phyloP scores from a whole-genome alignment of 495 filamentous ascomycete genomes.

The Hamigera avellanea region DNA sequence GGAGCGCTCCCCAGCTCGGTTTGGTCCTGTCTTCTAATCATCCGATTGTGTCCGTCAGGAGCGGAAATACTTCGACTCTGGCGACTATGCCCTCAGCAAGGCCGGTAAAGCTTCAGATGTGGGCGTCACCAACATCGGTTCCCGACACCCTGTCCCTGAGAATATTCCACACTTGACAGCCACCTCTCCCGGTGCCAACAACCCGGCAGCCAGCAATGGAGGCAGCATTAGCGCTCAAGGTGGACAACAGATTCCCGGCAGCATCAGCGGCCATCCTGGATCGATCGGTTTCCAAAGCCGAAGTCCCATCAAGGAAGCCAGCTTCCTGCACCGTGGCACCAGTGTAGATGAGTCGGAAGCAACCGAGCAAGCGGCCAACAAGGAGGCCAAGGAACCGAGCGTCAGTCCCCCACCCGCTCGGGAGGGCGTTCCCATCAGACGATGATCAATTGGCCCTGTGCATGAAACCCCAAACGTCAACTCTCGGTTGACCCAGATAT shows the following conservation, averaged over 20 bases:
- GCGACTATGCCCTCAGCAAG: conserved; percentile 96
- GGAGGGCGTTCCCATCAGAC: conserved; percentile 55
- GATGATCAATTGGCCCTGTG: conserved; percentile 12
- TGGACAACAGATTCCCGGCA: conserved; percentile 32
- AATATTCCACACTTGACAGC: conserved; percentile 87
- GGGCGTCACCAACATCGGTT: conserved; percentile 86
- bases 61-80: conserved; percentile 98
- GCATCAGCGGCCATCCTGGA: conserved; percentile 33
- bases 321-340: conserved; percentile 65
- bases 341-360: conserved; percentile 56
- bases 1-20: background rate
- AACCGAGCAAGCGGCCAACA: conserved; percentile 16
- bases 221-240: conserved; percentile 31
- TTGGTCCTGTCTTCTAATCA: conserved; percentile 1
- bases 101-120: conserved; percentile 93
- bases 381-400: conserved; percentile 25
- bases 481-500: no score
- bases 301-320: conserved; percentile 79
- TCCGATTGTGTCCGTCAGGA: conserved; percentile 47
- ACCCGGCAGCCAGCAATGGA: conserved; percentile 25
- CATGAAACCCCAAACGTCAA: background rate
- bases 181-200: conserved; percentile 50
- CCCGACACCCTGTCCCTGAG: conserved; percentile 88
- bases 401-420: conserved; percentile 35
- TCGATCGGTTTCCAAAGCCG: conserved; percentile 46